Conservation (phyloP, 306 rosid species). For the Trichosanthes cucumerina region DNA sequence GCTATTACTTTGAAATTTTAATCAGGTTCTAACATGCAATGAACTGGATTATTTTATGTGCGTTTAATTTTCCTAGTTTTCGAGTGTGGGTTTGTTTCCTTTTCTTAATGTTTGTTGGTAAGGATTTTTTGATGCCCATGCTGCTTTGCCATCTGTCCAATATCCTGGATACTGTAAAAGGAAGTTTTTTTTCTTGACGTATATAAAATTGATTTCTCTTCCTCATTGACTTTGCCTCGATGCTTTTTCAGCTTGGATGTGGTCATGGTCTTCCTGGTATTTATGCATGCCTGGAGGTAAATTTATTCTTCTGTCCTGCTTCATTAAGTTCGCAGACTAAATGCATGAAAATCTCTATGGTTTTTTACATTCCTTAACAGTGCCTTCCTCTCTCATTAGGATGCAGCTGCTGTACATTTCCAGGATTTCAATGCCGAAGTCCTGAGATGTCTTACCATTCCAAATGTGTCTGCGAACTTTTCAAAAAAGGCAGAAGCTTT, state of each 20-base stretch:
- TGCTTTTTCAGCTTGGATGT: slow-evolving; percentile 75
- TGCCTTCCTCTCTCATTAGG: slow-evolving; percentile 33
- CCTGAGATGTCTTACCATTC: slow-evolving; percentile 68
- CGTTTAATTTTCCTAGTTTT: background rate
- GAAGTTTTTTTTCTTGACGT: background rate
- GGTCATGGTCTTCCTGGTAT: slow-evolving; percentile 97
- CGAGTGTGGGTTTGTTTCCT: background rate
- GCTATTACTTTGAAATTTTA: background rate
- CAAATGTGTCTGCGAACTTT: slow-evolving; percentile 58
- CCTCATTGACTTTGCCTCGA: slow-evolving; percentile 12
- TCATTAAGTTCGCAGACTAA: background rate
- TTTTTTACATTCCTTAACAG: background rate
- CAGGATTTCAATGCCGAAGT: slow-evolving; percentile 95
- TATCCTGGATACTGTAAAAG: background rate
- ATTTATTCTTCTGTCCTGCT: slow-evolving; percentile 10
- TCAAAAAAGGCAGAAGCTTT: slow-evolving; percentile 16
- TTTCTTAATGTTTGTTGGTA: background rate
- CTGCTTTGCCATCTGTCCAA: background rate
- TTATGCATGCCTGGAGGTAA: slow-evolving; percentile 74
- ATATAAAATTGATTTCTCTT: background rate
- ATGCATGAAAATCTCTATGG: background rate
- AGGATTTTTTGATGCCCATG: background rate
- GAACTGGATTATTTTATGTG: background rate
- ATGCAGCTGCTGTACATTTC: slow-evolving; percentile 70
- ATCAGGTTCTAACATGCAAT: background rate